Conservation (phyloP, 2,329 filamentous ascomycete species). For the Colletotrichum higginsianum region DNA sequence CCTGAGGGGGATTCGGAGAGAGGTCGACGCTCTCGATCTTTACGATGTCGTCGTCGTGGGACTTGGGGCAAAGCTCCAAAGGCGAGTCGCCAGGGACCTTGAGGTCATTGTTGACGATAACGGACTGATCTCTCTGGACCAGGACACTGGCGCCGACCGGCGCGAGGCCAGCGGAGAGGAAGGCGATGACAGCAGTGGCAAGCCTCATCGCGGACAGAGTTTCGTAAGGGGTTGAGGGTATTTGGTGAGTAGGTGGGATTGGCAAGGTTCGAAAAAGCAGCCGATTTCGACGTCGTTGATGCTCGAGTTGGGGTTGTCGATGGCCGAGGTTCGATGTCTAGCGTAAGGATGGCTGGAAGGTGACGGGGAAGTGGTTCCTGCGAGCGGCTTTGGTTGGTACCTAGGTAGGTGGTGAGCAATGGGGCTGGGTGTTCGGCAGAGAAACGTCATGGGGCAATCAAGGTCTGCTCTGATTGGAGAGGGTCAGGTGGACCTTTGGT, state of each 20-base stretch:
- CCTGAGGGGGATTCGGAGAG: conserved; percentile 85
- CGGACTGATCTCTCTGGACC: conserved; percentile 65
- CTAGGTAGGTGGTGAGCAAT: conserved; percentile 34
- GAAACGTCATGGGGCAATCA: conserved; percentile 44
- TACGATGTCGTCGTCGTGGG: conserved; percentile 80
- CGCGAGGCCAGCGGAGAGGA: conserved; percentile 61
- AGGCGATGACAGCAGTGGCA: conserved; percentile 59
- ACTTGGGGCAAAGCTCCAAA: conserved; percentile 79
- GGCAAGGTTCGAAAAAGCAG: not conserved
- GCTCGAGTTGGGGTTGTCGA: conserved; percentile 29
- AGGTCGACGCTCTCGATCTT: conserved; percentile 85
- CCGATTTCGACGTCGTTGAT: conserved; percentile 23
- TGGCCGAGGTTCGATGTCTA: conserved; percentile 28
- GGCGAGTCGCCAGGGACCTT: conserved; percentile 89
- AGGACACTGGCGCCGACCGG: conserved; percentile 62
- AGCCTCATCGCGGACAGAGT: conserved; percentile 56
- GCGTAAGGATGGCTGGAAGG: conserved; percentile 40
- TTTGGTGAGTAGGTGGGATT: not conserved
- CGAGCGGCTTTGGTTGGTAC: conserved; percentile 35
- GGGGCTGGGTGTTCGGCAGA: conserved; percentile 39
- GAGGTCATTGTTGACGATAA: conserved; percentile 66
- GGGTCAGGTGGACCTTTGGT: conserved; percentile 31
- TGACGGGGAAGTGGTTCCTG: conserved; percentile 31
- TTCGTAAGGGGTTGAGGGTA: not conserved
- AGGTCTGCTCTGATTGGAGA: conserved; percentile 37